These are phyloP conservation scores for Pisolithus thermaeus DNA, from an alignment of 1,284 basidiomycete genomes.

Conservation along the genomic window DNA sequence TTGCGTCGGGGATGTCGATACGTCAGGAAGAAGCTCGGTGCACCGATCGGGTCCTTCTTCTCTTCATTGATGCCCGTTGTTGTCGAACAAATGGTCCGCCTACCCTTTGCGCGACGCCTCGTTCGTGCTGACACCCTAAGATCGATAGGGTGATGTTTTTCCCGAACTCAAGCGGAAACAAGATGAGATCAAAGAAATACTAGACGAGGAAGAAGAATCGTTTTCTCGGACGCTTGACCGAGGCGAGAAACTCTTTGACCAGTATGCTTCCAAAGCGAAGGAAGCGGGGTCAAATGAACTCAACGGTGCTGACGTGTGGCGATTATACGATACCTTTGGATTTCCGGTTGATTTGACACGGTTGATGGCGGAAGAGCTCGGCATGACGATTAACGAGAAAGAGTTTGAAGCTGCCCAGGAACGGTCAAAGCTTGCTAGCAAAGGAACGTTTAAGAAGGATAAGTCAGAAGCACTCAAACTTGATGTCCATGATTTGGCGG, in stretches of 20 bases:
- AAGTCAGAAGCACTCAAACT: constrained; percentile 74
- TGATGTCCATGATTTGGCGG: constrained; percentile 93
- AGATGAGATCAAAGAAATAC: constrained; percentile 88
- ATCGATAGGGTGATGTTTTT: constrained; percentile 73
- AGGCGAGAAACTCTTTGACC: constrained; percentile 94
- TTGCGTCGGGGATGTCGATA: constrained; percentile 90
- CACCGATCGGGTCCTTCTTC: constrained; percentile 94
- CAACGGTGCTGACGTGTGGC: constrained; percentile 92
- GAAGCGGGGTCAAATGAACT: constrained; percentile 65
- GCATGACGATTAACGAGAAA: constrained; percentile 78
- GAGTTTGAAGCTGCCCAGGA: constrained; percentile 91
- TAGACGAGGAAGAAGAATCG: constrained; percentile 96
- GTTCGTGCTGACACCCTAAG: constrained; percentile 7
- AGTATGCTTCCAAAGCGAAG: constrained; percentile 73
- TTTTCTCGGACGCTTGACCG: constrained; percentile 96
- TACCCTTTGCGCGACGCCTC: not conserved
- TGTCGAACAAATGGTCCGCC: constrained; percentile 78
- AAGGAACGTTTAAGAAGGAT: constrained; percentile 69
- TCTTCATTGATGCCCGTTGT: constrained; percentile 87
- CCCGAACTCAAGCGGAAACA: constrained; percentile 88
- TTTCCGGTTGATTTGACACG: constrained; percentile 97
- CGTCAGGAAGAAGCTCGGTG: constrained; percentile 92
- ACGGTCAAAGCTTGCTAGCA: constrained; percentile 88
- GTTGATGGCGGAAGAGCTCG: constrained; percentile 95
- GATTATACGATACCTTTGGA: constrained; percentile 96